A percentile compares a stretch with the other conserved stretches of the same genome.
Evolutionary conservation across 2,329 filamentous ascomycete species (phyloP).

Genomic region (Aspergillus pseudonomiae): DNA sequence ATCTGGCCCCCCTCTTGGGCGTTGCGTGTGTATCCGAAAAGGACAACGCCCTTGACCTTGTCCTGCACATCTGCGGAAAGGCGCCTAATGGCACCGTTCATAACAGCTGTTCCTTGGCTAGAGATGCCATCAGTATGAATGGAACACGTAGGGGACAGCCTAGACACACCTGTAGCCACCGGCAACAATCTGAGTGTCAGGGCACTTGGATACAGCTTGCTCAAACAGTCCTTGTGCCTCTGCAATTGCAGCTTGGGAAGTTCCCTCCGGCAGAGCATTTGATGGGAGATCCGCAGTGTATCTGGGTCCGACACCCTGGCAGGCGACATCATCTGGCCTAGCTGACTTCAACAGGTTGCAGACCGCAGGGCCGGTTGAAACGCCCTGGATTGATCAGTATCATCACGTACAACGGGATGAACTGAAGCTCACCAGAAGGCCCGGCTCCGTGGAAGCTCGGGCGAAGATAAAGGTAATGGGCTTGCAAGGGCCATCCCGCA

Average conservation of each 20-base stretch:
- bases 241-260: slow-evolving; percentile 10
- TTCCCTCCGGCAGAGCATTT: slow-evolving; percentile 17
- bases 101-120: slow-evolving; percentile 49
- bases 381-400: slow-evolving; percentile 4
- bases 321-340: slow-evolving; percentile 10
- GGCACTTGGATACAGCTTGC: slow-evolving; percentile 16
- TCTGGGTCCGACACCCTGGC: slow-evolving; percentile 19
- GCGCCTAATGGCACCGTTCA: slow-evolving; percentile 42
- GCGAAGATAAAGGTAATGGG: slow-evolving; percentile 15
- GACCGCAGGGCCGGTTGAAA: slow-evolving; percentile 10
- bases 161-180: slow-evolving; percentile 16
- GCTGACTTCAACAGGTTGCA: slow-evolving; percentile 7
- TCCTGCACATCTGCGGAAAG: slow-evolving; percentile 31
- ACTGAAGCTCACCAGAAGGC: slow-evolving; percentile 2
- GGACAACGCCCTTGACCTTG: slow-evolving; percentile 45
- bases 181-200: slow-evolving; percentile 17
- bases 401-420: not conserved
- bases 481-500: slow-evolving; percentile 8
- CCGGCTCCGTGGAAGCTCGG: slow-evolving; percentile 12
- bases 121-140: not conserved
- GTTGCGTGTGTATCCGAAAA: slow-evolving; percentile 51
- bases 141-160: too few species aligned
- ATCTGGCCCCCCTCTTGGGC: slow-evolving; percentile 44
- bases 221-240: slow-evolving; percentile 16
- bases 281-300: slow-evolving; percentile 15